These are phyloP conservation scores for Daldinia loculata DNA, from an alignment of 495 filamentous ascomycete genomes.

Conservation along the genomic window DNA sequence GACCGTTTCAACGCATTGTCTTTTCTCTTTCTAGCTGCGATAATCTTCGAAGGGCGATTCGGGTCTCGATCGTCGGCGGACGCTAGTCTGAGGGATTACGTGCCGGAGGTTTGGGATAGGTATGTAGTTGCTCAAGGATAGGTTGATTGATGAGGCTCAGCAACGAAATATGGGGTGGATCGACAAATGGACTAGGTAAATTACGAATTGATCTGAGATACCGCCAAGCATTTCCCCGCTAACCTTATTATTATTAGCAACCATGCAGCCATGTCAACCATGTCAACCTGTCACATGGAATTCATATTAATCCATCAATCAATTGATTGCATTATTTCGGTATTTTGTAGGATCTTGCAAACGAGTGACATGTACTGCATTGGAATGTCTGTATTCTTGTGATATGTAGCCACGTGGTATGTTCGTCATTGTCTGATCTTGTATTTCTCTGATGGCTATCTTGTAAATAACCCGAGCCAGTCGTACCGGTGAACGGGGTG, in stretches of 20 bases:
- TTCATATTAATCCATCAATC: neutral
- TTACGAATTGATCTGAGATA: neutral
- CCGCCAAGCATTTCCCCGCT: slow-evolving; percentile 21
- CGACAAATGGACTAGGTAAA: slow-evolving; percentile 6
- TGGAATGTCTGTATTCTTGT: neutral
- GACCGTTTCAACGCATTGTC: slow-evolving; percentile 36
- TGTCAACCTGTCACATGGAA: neutral
- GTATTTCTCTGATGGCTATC: too few relatives aligned
- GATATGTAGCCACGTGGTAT: neutral
- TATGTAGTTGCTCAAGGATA: neutral
- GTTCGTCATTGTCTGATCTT: neutral
- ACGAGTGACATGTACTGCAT: neutral
- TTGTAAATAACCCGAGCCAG: too few relatives aligned
- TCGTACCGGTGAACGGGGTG: too few relatives aligned
- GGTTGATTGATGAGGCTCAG: slow-evolving; percentile 9
- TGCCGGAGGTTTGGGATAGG: neutral
- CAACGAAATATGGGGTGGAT: slow-evolving; percentile 1
- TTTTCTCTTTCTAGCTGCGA: neutral
- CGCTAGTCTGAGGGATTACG: neutral
- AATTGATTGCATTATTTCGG: too few relatives aligned
- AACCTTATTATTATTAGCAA: slow-evolving; percentile 23
- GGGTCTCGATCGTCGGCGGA: slow-evolving; percentile 1
- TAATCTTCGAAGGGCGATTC: neutral
- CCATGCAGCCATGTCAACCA: neutral
- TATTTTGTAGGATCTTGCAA: too few relatives aligned